Base-by-base conservation (phyloP, 2,329 filamentous ascomycete genomes). In the Ophiostoma montium region DNA sequence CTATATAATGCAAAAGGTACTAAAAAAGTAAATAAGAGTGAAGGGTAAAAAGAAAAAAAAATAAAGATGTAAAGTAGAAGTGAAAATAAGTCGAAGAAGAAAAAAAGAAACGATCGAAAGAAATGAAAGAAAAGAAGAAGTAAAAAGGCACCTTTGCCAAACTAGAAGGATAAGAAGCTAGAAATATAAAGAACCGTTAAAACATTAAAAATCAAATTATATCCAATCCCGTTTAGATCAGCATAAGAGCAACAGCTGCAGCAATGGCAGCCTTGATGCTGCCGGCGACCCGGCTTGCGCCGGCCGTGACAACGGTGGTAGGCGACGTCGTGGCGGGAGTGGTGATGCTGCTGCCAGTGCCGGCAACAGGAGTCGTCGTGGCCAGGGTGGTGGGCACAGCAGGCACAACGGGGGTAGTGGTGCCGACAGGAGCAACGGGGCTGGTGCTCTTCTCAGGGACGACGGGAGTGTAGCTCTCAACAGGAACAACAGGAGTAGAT, bases 251-350 rank as follows among this genome's bases (percentile, higher is more conserved):
- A 52, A 65, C 70, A 51, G 69, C 74, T 42, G 65, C 67, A 56
- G 68, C 71, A 12, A 38, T n/a, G 60, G 74, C 74, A 60, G 76
- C 63, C 59, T 71, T 51, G 59, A 67, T 67, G 53, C 73, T 76
- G 66, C 68, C 71, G 50, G 66, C 66, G 57, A 76, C 60, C 57
- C 69, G 65, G 56, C 68, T 66, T 54, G 74, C 75, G 60, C 69
- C 74, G 54, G 67, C 72, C 41, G 68, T 72, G 59, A 69, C 64
- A 16, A 47, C 48, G 12, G 60, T 57, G 54, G 63, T 60, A 46
- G 61, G 58, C 50, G 61, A 56, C 18, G 53, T 44, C 3, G 48
- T 49, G 13, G 47, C 16, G 27, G 46, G 60, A 59, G 52, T 63
- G 61, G 15, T 5, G 43, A n/a, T 36, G 30, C 13, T 5, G 41